Conservation (phyloP, 129 eudicot genomes). For the Flaveria ramosissima region DNA sequence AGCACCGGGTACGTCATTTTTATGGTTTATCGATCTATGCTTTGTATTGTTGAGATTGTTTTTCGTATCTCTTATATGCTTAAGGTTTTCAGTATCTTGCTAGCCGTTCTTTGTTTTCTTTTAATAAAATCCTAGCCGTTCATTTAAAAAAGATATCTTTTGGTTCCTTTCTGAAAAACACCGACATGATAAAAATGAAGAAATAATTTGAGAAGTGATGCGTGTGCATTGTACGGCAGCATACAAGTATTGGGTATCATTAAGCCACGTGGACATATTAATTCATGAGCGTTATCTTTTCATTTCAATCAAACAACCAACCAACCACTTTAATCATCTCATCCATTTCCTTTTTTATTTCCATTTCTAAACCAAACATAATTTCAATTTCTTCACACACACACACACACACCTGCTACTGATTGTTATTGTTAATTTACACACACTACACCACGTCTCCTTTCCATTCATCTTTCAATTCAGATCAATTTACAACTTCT, state of each 20-base stretch:
- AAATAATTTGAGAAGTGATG: neutral
- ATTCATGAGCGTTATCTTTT: constrained; percentile 37
- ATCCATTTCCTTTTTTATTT: neutral
- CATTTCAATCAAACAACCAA: constrained; percentile 34
- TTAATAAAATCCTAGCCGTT: no score
- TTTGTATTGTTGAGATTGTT: no score
- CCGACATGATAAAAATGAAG: no score
- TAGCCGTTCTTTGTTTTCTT: no score
- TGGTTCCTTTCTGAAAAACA: no score
- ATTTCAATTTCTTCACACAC: neutral
- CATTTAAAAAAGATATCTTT: no score
- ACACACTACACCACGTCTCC: neutral
- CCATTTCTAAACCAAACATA: neutral
- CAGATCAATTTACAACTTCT: neutral
- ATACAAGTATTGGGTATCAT: constrained; percentile 17
- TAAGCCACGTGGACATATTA: constrained; percentile 31
- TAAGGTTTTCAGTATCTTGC: no score
- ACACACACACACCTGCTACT: neutral
- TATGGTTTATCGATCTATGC: no score
- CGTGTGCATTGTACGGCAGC: constrained; percentile 28
- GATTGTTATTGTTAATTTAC: constrained; percentile 8
- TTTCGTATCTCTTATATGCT: no score
- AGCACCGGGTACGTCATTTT: no score
- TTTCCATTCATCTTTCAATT: neutral
- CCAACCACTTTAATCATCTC: neutral